Evolutionary conservation across 2,329 filamentous ascomycete species (phyloP).

Genomic region (Westerdykella aurantiaca): DNA sequence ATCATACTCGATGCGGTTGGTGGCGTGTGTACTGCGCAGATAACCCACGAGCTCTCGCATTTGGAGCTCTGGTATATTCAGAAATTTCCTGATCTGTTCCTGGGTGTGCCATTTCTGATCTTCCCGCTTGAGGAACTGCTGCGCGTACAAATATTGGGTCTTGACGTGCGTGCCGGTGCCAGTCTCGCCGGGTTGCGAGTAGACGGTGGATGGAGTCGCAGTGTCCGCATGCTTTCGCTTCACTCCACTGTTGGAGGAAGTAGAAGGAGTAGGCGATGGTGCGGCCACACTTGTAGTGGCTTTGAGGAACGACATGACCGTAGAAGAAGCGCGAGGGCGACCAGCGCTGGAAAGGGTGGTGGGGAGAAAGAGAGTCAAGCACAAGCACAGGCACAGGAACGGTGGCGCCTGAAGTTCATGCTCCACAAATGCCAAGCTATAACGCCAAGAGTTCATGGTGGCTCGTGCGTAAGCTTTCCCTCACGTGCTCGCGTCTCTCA

Average conservation of each 20-base stretch:
- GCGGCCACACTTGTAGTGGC: slow-evolving; percentile 40
- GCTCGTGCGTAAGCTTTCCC: neutral
- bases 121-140: slow-evolving; percentile 55
- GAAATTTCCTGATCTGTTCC: neutral
- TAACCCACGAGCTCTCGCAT: slow-evolving; percentile 53
- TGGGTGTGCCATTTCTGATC: slow-evolving; percentile 1
- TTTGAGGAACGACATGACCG: slow-evolving; percentile 34
- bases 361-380: neutral
- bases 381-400: neutral
- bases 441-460: neutral
- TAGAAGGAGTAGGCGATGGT: slow-evolving; percentile 55
- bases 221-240: slow-evolving; percentile 56
- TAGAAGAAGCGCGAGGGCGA: too few relatives aligned
- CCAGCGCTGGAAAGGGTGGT: neutral
- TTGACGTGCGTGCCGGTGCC: slow-evolving; percentile 74
- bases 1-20: slow-evolving; percentile 57
- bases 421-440: neutral
- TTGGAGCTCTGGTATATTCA: slow-evolving; percentile 48
- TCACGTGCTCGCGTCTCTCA: neutral
- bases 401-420: too few relatives aligned
- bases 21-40: slow-evolving; percentile 52
- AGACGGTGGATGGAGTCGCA: slow-evolving; percentile 51
- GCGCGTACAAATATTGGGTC: slow-evolving; percentile 82
- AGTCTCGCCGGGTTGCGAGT: slow-evolving; percentile 70
- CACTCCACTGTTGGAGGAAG: slow-evolving; percentile 30